Percentiles rank a stretch among this genome's conserved stretches.
Evolutionary conservation across 176 grass and related monocot genomes (phyloP).

Genomic region (Avena atlantica): DNA sequence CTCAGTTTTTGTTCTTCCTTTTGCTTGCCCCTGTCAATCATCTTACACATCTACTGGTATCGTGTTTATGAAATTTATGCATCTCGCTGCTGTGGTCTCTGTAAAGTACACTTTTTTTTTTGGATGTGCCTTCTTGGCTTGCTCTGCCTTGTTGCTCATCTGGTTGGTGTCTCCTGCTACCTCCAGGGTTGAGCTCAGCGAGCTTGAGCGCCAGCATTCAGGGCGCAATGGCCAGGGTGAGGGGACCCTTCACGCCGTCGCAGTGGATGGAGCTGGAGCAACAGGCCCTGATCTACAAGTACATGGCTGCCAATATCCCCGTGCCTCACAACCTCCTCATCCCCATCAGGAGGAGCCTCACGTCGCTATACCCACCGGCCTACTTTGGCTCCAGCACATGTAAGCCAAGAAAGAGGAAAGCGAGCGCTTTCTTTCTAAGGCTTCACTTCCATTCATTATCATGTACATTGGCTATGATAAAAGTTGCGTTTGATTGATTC

Average conservation of each 20-base stretch:
- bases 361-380: slow-evolving; percentile 68
- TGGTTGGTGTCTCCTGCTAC: slow-evolving; percentile 23
- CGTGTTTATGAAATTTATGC: slow-evolving; percentile 42
- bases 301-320: slow-evolving; percentile 77
- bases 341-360: slow-evolving; percentile 79
- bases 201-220: slow-evolving; percentile 73
- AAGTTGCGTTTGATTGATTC: slow-evolving; percentile 29
- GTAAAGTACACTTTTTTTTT: slow-evolving; percentile 40
- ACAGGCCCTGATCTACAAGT: slow-evolving; percentile 96
- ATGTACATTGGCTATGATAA: slow-evolving; percentile 43
- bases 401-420: slow-evolving; percentile 52
- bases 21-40: slow-evolving; percentile 35
- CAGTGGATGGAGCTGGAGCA: slow-evolving; percentile 98
- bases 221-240: slow-evolving; percentile 70
- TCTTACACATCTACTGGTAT: not conserved
- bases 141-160: slow-evolving; percentile 43
- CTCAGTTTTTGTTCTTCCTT: slow-evolving; percentile 39
- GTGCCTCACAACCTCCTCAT: slow-evolving; percentile 76
- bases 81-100: slow-evolving; percentile 41
- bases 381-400: slow-evolving; percentile 77
- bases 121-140: slow-evolving; percentile 40
- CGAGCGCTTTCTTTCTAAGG: slow-evolving; percentile 37
- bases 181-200: slow-evolving; percentile 57
- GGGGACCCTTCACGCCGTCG: slow-evolving; percentile 88
- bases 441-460: slow-evolving; percentile 43